Evolutionary conservation across 768 basidiomycete genomes (phyloP).

Genomic region (Leccinum subtestaceum): DNA sequence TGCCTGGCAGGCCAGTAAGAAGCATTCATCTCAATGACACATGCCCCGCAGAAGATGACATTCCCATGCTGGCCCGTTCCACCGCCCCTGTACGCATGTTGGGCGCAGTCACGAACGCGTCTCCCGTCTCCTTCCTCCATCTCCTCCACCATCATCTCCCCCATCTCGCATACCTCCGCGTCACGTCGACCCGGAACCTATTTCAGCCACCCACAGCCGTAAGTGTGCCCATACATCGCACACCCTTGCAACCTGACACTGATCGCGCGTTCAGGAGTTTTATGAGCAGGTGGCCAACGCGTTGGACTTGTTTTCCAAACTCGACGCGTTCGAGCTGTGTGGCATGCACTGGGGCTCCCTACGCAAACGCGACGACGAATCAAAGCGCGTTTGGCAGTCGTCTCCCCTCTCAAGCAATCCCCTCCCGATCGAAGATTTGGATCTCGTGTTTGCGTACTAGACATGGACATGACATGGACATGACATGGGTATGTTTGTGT

Average conservation of each 20-base stretch:
- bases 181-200: conserved; percentile 56
- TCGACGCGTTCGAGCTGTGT: conserved; percentile 68
- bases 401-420: conserved; percentile 39
- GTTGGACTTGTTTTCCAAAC: conserved; percentile 56
- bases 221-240: conserved; percentile 3
- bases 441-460: conserved; percentile 22
- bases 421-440: conserved; percentile 31
- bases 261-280: conserved; percentile 45
- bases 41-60: conserved; percentile 55
- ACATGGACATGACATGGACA: background rate
- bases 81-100: conserved; percentile 53
- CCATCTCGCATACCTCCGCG: conserved; percentile 60
- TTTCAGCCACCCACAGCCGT: conserved; percentile 50
- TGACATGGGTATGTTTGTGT: background rate
- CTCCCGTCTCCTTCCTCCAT: conserved; percentile 57
- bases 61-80: conserved; percentile 48
- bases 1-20: conserved; percentile 65
- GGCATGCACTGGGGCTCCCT: conserved; percentile 73
- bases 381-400: conserved; percentile 53
- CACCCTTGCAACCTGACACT: background rate
- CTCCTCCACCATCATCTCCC: conserved; percentile 56
- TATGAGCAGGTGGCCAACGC: conserved; percentile 57
- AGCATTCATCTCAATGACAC: conserved; percentile 61
- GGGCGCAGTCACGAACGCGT: conserved; percentile 55
- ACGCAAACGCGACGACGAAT: conserved; percentile 40